Evolutionary conservation across 768 basidiomycete genomes (phyloP), one percentile per base, ranked within the genome.

Genomic region (Paxillus rubicundulus): DNA sequence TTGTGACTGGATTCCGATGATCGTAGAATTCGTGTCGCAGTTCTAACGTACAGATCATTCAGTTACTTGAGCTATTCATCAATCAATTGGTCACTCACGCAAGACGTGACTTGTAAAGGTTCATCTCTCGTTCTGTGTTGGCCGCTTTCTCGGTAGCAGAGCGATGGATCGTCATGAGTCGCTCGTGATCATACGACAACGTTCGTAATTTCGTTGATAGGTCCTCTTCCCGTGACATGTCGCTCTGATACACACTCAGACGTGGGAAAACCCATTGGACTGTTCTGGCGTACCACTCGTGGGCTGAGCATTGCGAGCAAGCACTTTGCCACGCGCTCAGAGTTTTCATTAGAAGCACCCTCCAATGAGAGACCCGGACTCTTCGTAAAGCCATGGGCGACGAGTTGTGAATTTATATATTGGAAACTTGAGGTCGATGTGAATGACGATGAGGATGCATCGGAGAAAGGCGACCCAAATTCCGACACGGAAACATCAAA

Each of bases 191-290:
- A 54, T 94, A 93, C 3, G 82, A 80, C 1, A 92, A 72, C 2
- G 88, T 92, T 20, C 89, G 78, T 16, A 88, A 68, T 60, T 89
- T 89, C 0, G 87, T 84, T 0, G 83, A 79, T 5, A 92, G 60
- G 10, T 88, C 83, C 62, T 94, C 92, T 33, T 86, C 82, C n/a
- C 82, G 75, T 9, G 80, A 73, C 82, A 92, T 87, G 66, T 94
- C 92, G 62, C 85, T 76, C 83, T 84, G 56, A 36, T 27, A 47
- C 51, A 52, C 38, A 55, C 50, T 70, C 21, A 65, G 54, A 50
- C 27, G 14, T 43, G 37, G n/a, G 21, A 45, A 56, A 53, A 28
- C 21, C 27, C 41, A 55, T 37, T 54, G 17, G 32, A 42, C 36
- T 5, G 28, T 18, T 37, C 38, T 9, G 12, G 78, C 87, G 54